Percentiles rank a stretch among this genome's conserved stretches.
These are phyloP conservation scores for Russula abietina DNA, from an alignment of 768 basidiomycete genomes.

Conservation along the genomic window DNA sequence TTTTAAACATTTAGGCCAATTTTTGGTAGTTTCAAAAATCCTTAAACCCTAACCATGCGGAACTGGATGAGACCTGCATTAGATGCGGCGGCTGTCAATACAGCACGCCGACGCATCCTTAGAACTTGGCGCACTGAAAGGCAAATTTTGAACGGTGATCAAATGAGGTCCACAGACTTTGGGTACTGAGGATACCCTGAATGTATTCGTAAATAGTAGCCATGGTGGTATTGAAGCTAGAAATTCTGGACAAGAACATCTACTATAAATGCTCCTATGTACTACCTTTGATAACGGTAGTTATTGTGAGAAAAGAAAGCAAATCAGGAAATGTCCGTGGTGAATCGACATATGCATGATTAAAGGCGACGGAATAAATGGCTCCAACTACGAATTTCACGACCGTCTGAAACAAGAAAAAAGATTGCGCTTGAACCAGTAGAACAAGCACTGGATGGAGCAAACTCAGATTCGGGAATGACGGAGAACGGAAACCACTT, in stretches of 20 bases:
- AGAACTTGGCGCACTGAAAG: constrained; percentile 1
- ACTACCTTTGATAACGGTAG: background rate
- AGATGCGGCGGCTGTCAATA: background rate
- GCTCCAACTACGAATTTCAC: constrained; percentile 32
- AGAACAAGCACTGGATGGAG: constrained; percentile 59
- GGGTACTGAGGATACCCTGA: background rate
- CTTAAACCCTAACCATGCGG: no score
- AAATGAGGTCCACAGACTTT: background rate
- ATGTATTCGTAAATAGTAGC: constrained; percentile 13
- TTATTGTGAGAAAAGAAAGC: background rate
- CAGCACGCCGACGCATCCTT: constrained; percentile 9
- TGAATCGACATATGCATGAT: constrained; percentile 1
- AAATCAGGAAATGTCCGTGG: constrained; percentile 1
- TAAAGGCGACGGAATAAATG: background rate
- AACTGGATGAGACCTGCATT: no score
- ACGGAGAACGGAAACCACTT: constrained; percentile 31
- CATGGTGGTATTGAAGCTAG: constrained; percentile 8
- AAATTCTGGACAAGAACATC: constrained; percentile 8
- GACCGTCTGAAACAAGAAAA: constrained; percentile 77
- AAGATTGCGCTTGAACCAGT: constrained; percentile 77
- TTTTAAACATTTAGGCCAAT: no score
- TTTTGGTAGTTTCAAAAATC: no score
- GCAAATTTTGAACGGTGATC: background rate
- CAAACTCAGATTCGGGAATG: constrained; percentile 2
- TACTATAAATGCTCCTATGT: background rate